Percentiles rank a stretch among this genome's conserved stretches.
These are phyloP conservation scores for Ustilaginoidea virens DNA, from an alignment of 2,329 filamentous ascomycete genomes.

Conservation along the genomic window DNA sequence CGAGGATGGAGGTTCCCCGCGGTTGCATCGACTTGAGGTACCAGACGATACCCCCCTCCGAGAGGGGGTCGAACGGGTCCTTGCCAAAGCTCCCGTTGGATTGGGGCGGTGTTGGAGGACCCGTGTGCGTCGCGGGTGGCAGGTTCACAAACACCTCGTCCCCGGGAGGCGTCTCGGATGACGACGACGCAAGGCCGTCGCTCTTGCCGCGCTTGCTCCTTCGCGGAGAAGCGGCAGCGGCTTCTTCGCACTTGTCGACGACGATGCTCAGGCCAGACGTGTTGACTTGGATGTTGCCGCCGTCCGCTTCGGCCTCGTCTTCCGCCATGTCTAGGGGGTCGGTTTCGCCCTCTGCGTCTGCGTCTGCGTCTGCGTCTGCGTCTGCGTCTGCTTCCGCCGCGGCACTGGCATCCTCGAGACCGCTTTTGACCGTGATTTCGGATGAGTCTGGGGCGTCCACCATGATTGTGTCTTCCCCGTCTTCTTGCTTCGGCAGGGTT, in stretches of 20 bases:
- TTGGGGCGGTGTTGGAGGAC: constrained; percentile 51
- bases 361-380: constrained; percentile 1
- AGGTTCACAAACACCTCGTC: constrained; percentile 27
- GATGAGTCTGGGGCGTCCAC: constrained; percentile 28
- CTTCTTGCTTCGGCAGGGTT: constrained; percentile 21
- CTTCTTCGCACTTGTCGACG: constrained; percentile 6
- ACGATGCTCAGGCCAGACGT: constrained; percentile 21
- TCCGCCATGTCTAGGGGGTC: constrained; percentile 22
- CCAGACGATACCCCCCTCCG: constrained; percentile 72
- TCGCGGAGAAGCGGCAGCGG: constrained; percentile 8
- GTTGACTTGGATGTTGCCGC: constrained; percentile 30
- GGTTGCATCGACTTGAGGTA: constrained; percentile 73
- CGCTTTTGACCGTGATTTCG: constrained; percentile 30
- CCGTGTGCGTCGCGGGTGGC: constrained; percentile 15
- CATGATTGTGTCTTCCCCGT: constrained; percentile 34
- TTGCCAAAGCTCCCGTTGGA: constrained; percentile 42
- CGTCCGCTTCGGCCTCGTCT: constrained; percentile 18
- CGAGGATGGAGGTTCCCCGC: constrained; percentile 61
- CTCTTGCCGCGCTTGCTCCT: constrained; percentile 11
- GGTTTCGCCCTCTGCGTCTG: constrained; percentile 13
- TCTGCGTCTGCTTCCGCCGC: constrained; percentile 13
- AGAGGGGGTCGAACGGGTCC: constrained; percentile 37
- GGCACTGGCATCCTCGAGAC: constrained; percentile 8
- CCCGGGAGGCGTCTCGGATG: constrained; percentile 30
- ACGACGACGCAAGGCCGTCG: constrained; percentile 12